Evolutionary conservation across 345 rosid species (phyloP), one percentile per base, ranked within the genome.

Genomic region (Acer saccharum): DNA sequence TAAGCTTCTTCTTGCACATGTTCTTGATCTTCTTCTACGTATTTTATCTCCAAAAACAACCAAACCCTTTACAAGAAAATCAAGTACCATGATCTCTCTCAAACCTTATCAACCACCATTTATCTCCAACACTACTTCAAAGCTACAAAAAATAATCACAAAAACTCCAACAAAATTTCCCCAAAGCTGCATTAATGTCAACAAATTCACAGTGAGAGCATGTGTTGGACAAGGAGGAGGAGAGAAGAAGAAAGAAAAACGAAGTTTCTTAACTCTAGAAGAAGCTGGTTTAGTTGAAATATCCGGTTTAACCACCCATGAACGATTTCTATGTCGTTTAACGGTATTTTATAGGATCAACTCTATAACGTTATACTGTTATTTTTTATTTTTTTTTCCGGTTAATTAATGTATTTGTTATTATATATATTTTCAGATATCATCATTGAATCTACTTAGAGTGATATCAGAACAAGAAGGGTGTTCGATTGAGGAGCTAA

Each of bases 241-340:
- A 27, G 84, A 87, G 71, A 82, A 78, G 75, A 77, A 80, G 67
- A 35, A 81, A 2, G 92, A 87, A 69, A 83, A 79, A 44, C 79
- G 81, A 80, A 84, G 82, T 32, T 93, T 95, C 83, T 81, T 93
- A 84, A 86, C 80, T 66, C 79, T 90, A 61, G 99, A 93, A 86
- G 99, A 95, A 83, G 98, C 98, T 10, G 99, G 98, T 18, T 86
- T 95, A 10, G 94, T 95, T 3, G 98, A 95, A 77, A 73, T 93
- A 1, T 90, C 96, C 0, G 98, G 99, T 0, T 78, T 95, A 71
- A 86, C 89, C 86, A 83, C 90, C 16, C 99, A 95, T 68, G 98
- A 95, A 78, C 87, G 84, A 68, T 95, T 95, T 74, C 93, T 95
- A 2, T 92, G 97, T 60, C 90, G 99, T 76, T 78, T 93, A 77